Evolutionary conservation across 345 rosid genomes (phyloP).

Genomic region (Camelina laxa): DNA sequence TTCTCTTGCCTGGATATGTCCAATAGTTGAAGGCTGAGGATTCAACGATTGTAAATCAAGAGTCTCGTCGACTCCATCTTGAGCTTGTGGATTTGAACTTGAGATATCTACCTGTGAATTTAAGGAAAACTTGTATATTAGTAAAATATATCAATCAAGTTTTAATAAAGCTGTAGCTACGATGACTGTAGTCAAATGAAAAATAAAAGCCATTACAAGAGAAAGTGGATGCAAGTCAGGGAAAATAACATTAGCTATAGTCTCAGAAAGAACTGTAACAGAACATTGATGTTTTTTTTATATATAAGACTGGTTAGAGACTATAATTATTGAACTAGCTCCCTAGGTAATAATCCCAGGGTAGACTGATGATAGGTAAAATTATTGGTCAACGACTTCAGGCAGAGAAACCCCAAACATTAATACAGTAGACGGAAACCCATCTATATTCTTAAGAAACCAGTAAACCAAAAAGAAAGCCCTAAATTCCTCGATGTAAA

Average conservation of each 20-base stretch:
- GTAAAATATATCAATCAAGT: not conserved
- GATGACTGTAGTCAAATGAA: conserved; percentile 20
- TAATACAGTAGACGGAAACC: conserved; percentile 13
- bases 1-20: conserved; percentile 60
- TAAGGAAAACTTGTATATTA: conserved; percentile 27
- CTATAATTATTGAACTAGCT: not conserved
- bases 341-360: not conserved
- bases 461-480: conserved; percentile 15
- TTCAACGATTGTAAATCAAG: conserved; percentile 44
- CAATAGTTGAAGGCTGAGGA: conserved; percentile 51
- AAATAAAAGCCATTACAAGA: conserved; percentile 26
- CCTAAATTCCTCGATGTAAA: conserved; percentile 24
- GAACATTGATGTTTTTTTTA: conserved; percentile 5
- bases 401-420: conserved; percentile 27
- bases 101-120: conserved; percentile 54
- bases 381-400: conserved; percentile 16
- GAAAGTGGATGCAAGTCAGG: conserved; percentile 3
- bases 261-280: conserved; percentile 16
- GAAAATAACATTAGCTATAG: conserved; percentile 23
- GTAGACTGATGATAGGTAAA: conserved; percentile 1
- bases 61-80: conserved; percentile 47
- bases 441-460: conserved; percentile 14
- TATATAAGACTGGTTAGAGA: conserved; percentile 18
- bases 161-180: conserved; percentile 7
- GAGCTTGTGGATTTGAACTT: conserved; percentile 50